These are phyloP conservation scores for Crucibulum laeve DNA, from an alignment of 768 basidiomycete species.

Conservation along the genomic window DNA sequence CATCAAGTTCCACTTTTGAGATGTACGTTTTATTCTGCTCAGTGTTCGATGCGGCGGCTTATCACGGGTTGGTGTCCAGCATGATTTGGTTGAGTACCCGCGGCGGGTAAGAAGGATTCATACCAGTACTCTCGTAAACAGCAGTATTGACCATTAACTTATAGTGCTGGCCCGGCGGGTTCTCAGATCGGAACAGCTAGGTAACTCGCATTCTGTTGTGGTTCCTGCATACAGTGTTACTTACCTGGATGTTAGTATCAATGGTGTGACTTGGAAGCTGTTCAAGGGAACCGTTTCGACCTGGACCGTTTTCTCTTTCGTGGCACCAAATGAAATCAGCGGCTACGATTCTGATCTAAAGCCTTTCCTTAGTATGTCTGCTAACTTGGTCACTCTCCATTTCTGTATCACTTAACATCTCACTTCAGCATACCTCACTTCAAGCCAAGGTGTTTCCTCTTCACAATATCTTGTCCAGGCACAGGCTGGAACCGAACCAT, in stretches of 20 bases:
- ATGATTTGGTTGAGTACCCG: conserved; percentile 31
- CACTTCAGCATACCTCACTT: conserved; percentile 20
- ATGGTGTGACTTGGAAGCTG: conserved; percentile 22
- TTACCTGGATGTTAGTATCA: conserved; percentile 8
- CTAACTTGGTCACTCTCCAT: neutral
- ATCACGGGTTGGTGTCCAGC: conserved; percentile 9
- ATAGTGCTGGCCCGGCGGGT: conserved; percentile 26
- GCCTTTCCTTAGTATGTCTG: conserved; percentile 24
- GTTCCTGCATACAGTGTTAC: neutral
- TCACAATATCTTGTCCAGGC: conserved; percentile 29
- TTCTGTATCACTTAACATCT: neutral
- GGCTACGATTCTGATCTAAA: conserved; percentile 27
- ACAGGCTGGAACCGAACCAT: conserved; percentile 30
- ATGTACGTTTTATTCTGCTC: conserved; percentile 13
- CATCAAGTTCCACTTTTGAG: conserved; percentile 24
- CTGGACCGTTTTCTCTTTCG: conserved; percentile 30
- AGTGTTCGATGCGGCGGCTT: neutral
- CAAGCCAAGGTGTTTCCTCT: conserved; percentile 24
- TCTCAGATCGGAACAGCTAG: conserved; percentile 24
- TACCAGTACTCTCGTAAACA: neutral
- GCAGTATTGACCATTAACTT: neutral
- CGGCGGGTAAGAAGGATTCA: conserved; percentile 19
- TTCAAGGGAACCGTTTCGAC: conserved; percentile 26
- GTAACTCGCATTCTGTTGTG: conserved; percentile 9
- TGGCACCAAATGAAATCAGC: conserved; percentile 27